phyloP scores from a whole-genome alignment of 305 asterid genomes.

The Striga hermonthica region DNA sequence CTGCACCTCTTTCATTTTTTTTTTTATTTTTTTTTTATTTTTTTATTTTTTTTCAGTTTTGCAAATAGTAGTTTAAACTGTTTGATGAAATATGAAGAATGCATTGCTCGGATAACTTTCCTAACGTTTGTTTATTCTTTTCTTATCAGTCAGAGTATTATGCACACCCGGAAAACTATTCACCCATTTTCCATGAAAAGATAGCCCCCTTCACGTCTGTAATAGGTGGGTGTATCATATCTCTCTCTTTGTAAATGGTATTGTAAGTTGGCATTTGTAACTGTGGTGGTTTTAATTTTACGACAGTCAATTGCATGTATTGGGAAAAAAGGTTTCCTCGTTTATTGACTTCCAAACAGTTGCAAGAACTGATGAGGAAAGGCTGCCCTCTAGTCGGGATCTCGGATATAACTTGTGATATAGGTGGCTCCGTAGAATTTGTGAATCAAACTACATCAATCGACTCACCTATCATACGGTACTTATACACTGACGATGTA shows the following conservation, averaged over 20 bases:
- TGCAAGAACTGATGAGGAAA: slow-evolving; percentile 62
- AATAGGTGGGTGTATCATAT: slow-evolving; percentile 55
- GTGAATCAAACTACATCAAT: slow-evolving; percentile 68
- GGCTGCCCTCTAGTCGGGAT: slow-evolving; percentile 84
- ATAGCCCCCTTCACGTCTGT: slow-evolving; percentile 85
- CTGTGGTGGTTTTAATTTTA: slow-evolving; percentile 18
- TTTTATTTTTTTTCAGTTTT: background rate
- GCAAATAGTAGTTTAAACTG: background rate
- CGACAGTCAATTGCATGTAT: slow-evolving; percentile 91
- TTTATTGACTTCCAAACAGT: slow-evolving; percentile 59
- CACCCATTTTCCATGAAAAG: slow-evolving; percentile 71
- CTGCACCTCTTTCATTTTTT: background rate
- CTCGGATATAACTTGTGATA: slow-evolving; percentile 86
- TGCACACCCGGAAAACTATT: slow-evolving; percentile 85
- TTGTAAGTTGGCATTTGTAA: slow-evolving; percentile 15
- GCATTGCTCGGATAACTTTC: background rate
- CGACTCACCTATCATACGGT: slow-evolving; percentile 95
- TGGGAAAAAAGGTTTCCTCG: slow-evolving; percentile 94
- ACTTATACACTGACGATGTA: slow-evolving; percentile 8
- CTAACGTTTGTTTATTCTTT: slow-evolving; percentile 28
- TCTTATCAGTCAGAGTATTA: slow-evolving; percentile 76
- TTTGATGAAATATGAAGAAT: background rate
- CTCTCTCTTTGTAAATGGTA: background rate
- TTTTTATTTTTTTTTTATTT: background rate
- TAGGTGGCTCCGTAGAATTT: slow-evolving; percentile 85